Evolutionary conservation across 73 alveolate genomes (phyloP).

Genomic region (Durusdinium trenchii): DNA sequence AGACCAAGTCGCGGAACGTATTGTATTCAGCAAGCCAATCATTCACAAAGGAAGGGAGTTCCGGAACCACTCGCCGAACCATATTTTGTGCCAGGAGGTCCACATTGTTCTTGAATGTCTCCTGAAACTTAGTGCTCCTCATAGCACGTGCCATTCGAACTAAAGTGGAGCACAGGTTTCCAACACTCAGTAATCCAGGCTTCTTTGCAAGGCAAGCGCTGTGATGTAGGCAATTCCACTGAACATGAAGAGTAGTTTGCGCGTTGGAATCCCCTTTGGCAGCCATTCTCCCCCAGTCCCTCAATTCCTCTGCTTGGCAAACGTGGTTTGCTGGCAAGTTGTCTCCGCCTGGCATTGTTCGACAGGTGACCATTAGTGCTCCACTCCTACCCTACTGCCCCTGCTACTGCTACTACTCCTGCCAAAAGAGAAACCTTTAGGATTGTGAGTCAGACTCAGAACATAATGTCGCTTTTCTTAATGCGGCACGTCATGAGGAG

Average conservation of each 20-base stretch:
- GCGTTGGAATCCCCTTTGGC: neutral
- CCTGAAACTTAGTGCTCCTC: slow-evolving; percentile 28
- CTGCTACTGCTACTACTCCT: neutral
- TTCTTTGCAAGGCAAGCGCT: slow-evolving; percentile 22
- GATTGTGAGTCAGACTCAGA: too few species aligned
- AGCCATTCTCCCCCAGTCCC: neutral
- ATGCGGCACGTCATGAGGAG: too few species aligned
- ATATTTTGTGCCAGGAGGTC: neutral
- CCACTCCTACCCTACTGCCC: neutral
- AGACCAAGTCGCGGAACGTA: too few species aligned
- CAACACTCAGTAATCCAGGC: slow-evolving; percentile 30
- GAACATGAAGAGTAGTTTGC: neutral
- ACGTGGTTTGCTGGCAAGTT: slow-evolving; percentile 36
- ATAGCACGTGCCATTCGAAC: slow-evolving; percentile 58
- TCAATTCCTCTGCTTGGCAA: neutral
- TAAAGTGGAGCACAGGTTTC: neutral
- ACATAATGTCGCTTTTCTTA: too few species aligned
- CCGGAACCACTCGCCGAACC: slow-evolving; percentile 23
- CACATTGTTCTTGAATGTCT: neutral
- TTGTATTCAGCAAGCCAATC: neutral
- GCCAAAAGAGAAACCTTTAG: too few species aligned
- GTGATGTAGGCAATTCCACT: slow-evolving; percentile 32
- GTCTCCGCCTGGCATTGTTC: neutral
- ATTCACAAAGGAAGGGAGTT: neutral
- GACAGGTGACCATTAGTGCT: neutral